Evolutionary conservation across 352 stramenopile genomes (phyloP).

Genomic region (Phytophthora tentaculata): DNA sequence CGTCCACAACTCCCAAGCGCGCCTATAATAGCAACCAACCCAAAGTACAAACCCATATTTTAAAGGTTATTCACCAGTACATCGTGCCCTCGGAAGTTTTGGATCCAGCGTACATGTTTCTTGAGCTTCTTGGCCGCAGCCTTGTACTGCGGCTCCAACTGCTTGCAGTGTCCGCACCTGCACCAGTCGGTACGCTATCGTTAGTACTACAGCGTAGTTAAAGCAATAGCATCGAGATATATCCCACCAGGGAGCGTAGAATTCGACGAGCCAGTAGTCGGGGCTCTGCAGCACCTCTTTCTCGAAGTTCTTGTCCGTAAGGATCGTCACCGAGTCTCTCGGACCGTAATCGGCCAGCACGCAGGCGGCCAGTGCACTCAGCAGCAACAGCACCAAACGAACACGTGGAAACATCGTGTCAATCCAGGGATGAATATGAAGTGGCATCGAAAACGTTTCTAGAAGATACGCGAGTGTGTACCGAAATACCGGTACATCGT

Average conservation of each 20-base stretch:
- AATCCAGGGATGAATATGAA: constrained; percentile 2
- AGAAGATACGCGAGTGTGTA: constrained; percentile 13
- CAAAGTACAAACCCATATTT: background rate
- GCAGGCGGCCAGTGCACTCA: constrained; percentile 16
- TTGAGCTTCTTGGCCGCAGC: constrained; percentile 87
- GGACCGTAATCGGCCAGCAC: constrained; percentile 50
- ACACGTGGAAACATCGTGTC: constrained; percentile 39
- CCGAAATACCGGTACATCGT: background rate
- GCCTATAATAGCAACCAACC: constrained; percentile 47
- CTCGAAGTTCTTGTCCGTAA: constrained; percentile 87
- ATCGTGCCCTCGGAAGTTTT: constrained; percentile 5
- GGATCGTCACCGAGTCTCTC: constrained; percentile 67
- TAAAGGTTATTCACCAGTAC: constrained; percentile 20
- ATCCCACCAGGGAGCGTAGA: constrained; percentile 90
- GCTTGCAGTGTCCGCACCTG: constrained; percentile 93
- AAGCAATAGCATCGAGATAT: constrained; percentile 2
- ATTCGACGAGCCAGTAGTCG: constrained; percentile 93
- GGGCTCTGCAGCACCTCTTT: constrained; percentile 79
- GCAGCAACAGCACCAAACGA: constrained; percentile 18
- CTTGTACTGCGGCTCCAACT: constrained; percentile 91
- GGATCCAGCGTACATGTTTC: constrained; percentile 47
- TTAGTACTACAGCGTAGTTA: constrained; percentile 6
- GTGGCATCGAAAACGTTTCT: constrained; percentile 6
- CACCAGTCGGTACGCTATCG: background rate
- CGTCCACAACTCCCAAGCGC: constrained; percentile 71